Percentiles rank a stretch among this genome's conserved stretches.
phyloP scores from a whole-genome alignment of 306 rosid species.

The Prunus salicina region DNA sequence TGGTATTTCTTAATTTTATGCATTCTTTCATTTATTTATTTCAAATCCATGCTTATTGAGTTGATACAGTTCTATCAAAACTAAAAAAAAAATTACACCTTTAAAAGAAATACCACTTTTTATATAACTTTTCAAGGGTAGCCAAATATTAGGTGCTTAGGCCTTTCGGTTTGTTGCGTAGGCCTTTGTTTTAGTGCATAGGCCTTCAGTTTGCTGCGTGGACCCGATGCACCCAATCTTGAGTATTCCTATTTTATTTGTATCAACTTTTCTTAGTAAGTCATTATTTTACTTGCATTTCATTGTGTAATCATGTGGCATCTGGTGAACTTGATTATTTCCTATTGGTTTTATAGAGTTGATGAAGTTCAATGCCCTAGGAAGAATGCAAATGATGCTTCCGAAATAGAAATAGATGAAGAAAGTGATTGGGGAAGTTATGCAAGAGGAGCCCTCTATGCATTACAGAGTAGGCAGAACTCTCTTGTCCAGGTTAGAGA shows the following conservation, averaged over 20 bases:
- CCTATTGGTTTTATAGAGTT: constrained; percentile 42
- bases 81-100: background rate
- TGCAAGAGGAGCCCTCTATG: constrained; percentile 90
- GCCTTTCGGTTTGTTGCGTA: background rate
- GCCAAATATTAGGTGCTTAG: background rate
- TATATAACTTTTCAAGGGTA: background rate
- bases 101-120: background rate
- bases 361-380: constrained; percentile 55
- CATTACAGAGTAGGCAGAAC: constrained; percentile 54
- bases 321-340: constrained; percentile 20
- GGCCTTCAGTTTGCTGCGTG: background rate
- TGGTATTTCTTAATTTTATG: constrained; percentile 9
- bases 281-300: constrained; percentile 16
- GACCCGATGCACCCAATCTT: background rate
- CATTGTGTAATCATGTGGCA: constrained; percentile 5
- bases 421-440: constrained; percentile 86
- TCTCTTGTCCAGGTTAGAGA: constrained; percentile 59
- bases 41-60: background rate
- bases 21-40: background rate
- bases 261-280: background rate
- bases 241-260: constrained; percentile 18
- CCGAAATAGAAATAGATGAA: constrained; percentile 35
- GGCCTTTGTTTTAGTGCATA: background rate
- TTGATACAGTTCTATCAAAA: background rate
- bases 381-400: constrained; percentile 34